phyloP scores from a whole-genome alignment of 495 filamentous ascomycete genomes.

The Sporormia fimetaria region DNA sequence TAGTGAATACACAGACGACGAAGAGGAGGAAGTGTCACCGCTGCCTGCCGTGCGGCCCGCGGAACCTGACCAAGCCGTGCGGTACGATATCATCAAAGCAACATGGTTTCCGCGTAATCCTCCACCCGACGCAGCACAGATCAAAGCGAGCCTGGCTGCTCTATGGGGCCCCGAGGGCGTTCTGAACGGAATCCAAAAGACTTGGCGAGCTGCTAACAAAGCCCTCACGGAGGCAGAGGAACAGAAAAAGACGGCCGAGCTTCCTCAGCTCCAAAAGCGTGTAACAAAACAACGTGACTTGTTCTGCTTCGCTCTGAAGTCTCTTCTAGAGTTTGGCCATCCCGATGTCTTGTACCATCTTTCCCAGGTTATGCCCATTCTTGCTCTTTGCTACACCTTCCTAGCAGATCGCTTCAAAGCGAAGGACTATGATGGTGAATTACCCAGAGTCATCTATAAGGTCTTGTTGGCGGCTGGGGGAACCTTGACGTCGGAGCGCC shows the following conservation, averaged over 20 bases:
- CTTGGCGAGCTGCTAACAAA: constrained; percentile 49
- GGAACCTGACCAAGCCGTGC: constrained; percentile 43
- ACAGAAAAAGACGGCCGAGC: constrained; percentile 39
- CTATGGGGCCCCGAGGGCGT: constrained; percentile 53
- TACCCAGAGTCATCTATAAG: constrained; percentile 46
- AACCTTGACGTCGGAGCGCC: constrained; percentile 49
- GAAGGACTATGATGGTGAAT: constrained; percentile 50
- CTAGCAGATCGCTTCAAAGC: constrained; percentile 55
- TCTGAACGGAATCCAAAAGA: constrained; percentile 49
- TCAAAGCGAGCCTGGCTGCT: constrained; percentile 43
- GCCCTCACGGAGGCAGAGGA: constrained; percentile 47
- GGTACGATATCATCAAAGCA: constrained; percentile 53
- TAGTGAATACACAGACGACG: constrained; percentile 41
- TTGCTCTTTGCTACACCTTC: constrained; percentile 49
- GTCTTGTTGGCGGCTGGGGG: constrained; percentile 49
- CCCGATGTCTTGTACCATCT: constrained; percentile 51
- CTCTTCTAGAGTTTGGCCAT: constrained; percentile 52
- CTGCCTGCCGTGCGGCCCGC: constrained; percentile 41
- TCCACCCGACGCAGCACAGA: constrained; percentile 35
- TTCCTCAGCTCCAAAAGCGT: constrained; percentile 37
- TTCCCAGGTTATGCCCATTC: constrained; percentile 46
- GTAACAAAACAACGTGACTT: constrained; percentile 48
- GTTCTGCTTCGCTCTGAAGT: constrained; percentile 48
- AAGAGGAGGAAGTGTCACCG: constrained; percentile 42
- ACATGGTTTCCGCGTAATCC: constrained; percentile 51